Base-by-base conservation (phyloP, 2,329 filamentous ascomycete genomes). In the Podosphaera fusca region DNA sequence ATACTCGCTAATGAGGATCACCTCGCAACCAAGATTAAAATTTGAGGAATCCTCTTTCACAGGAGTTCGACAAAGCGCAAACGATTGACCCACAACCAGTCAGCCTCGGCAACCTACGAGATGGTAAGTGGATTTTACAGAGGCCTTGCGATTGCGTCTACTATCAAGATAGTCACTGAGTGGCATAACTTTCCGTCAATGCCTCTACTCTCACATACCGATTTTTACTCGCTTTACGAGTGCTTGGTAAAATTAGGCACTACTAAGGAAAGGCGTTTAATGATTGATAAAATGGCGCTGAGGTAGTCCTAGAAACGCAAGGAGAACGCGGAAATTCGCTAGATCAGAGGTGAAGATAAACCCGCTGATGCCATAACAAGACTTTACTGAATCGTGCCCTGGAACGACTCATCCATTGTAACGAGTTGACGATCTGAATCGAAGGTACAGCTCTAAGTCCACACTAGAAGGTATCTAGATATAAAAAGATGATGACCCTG, bases 21-120 rank as follows among this genome's bases (percentile, higher is more conserved):
- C 10, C 2, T 12, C 8, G 29, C 12, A 14, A 49, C 31, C 21
- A 30, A 52, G n/a, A 12, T 54, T 29, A 29, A 36, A n/a, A 4
- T 54, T n/a, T 14, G 10, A 21, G 51, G 51, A 12, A 54, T n/a
- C 34, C 33, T 56, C 3, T 31, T 56, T 21, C 42, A 56, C 12
- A 49, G 55, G 55, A 34, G 21, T 30, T 56, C 45, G 3, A 47
- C 42, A 8, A 56, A 50, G 31, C 36, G 55, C 33, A 60, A 58
- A 36, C 10, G 56, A 21, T n/a, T 55, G 21, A 42, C 52, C 4
- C 35, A 21, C 6, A 40, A 36, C 9, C 10, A 36, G 6, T n/a
- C 61, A 31, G 55, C 56, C 6, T 60, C 45, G 4, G 51, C 60
- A 40, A 46, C 61, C 12, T 60, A 58, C 30, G 53, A 35, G 0